Evolutionary conservation across 176 grass and related monocot species (phyloP), one percentile per base, ranked within the genome.

Genomic region (Neostapfia colusana): DNA sequence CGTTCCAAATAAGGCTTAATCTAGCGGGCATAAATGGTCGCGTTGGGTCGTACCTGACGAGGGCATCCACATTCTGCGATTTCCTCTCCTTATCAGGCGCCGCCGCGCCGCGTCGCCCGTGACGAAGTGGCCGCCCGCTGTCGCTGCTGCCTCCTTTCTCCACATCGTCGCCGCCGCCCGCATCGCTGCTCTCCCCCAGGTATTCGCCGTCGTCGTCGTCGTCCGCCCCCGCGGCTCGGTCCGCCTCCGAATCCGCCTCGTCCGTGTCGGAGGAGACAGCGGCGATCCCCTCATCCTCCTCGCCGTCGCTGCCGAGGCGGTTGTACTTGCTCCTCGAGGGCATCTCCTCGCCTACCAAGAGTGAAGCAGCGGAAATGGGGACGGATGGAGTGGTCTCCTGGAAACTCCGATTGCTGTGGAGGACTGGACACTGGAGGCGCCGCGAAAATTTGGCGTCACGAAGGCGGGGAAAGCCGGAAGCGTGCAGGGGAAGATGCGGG

Each of bases 61-160:
- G 85, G 67, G 88, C 92, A 24, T 87, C 89, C 3, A 98, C 91
- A 48, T 94, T 98, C 69, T 94, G 89, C 27, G 85, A 99, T 53
- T 99, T 99, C 71, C 70, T 80, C 56, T 92, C 92, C 73, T 63
- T 57, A 69, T 92, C 80, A 61, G 79, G 74, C n/a, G 36, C 39
- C 38, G 35, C 21, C 10, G 31, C 58, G 7, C 65, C 62, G 12
- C 78, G 59, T 16, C 74, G 67, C 43, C 62, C 34, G 21, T 78
- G 57, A 55, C 49, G 65, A 49, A 82, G 39, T 26, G 61, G 11
- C 76, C 56, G 38, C 77, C 76, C 60, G 21, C 51, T 65, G 48
- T 78, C 82, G 45, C 71, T 16, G 70, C 49, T 75, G 58, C 76
- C 51, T 23, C 37, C 70, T 80, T 86, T 82, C 36, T 85, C 82